These are phyloP conservation scores for Grosmannia serpens DNA, from an alignment of 2,329 filamentous ascomycete genomes.

Conservation along the genomic window DNA sequence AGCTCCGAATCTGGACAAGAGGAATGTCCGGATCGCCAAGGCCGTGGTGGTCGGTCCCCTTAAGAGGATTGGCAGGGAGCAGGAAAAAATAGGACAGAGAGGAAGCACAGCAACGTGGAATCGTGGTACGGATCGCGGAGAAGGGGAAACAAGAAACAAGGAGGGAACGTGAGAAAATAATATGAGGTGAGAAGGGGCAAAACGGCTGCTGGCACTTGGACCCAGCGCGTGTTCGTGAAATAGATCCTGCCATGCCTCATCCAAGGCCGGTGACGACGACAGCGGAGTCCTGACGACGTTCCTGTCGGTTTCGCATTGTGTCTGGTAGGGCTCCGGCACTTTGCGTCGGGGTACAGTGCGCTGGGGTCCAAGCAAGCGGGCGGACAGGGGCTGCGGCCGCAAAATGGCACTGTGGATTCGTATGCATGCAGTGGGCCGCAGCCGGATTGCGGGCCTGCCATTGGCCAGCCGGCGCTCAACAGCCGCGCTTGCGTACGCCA, in stretches of 20 bases:
- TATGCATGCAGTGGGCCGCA: neutral
- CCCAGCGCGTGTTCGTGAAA: neutral
- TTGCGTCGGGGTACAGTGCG: neutral
- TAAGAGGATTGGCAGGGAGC: neutral
- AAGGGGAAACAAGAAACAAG: neutral
- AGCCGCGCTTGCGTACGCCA: neutral
- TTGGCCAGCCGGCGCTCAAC: neutral
- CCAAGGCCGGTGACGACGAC: neutral
- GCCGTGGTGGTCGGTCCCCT: neutral
- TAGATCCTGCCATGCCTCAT: neutral
- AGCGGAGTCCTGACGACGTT: neutral
- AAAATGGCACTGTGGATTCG: constrained; percentile 1
- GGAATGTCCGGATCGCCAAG: no score
- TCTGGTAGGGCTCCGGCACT: neutral
- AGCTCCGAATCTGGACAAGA: no score
- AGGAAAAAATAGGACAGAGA: neutral
- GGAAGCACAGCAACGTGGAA: neutral
- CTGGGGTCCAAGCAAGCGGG: no score
- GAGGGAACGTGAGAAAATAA: neutral
- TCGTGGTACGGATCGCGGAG: neutral
- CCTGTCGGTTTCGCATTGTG: neutral
- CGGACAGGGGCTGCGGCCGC: neutral
- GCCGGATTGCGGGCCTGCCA: neutral
- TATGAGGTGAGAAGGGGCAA: neutral
- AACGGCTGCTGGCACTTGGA: no score